A percentile compares a stretch with the other conserved stretches of the same genome.
Conservation (phyloP, 768 basidiomycete genomes). For the Paxillus ammoniavirescens region DNA sequence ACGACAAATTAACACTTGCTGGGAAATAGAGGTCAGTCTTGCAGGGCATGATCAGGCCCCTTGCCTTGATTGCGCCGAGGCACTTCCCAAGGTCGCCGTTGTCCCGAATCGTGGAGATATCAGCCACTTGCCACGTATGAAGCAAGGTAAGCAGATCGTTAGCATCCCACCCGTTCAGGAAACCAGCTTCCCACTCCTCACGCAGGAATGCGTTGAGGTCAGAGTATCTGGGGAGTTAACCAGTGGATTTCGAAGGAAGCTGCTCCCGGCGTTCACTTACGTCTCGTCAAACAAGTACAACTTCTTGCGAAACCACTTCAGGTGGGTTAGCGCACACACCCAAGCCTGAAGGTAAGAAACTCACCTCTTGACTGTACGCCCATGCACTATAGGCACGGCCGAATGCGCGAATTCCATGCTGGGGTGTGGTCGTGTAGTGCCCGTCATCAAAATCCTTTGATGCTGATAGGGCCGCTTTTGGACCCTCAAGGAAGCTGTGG, state of each 20-base stretch:
- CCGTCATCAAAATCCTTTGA: constrained; percentile 56
- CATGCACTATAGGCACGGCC: constrained; percentile 56
- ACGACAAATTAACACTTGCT: constrained; percentile 22
- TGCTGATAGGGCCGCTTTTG: constrained; percentile 49
- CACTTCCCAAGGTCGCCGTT: constrained; percentile 40
- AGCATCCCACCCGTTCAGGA: constrained; percentile 49
- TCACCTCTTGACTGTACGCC: constrained; percentile 56
- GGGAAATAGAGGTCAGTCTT: constrained; percentile 62
- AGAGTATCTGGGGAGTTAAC: constrained; percentile 35
- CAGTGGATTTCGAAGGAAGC: background rate
- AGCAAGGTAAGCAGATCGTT: constrained; percentile 51
- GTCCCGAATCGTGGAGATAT: constrained; percentile 44
- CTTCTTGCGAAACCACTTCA: constrained; percentile 55
- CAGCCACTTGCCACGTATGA: constrained; percentile 48
- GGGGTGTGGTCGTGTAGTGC: constrained; percentile 47
- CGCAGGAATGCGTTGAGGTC: constrained; percentile 48
- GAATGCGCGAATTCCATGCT: constrained; percentile 54
- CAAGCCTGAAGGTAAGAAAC: constrained; percentile 9
- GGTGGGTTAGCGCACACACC: background rate
- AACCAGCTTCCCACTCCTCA: constrained; percentile 50
- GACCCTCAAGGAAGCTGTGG: constrained; percentile 57
- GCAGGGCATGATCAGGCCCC: constrained; percentile 56
- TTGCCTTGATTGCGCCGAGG: constrained; percentile 45
- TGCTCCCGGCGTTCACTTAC: constrained; percentile 23
- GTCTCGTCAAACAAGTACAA: constrained; percentile 40